These are phyloP conservation scores for Coemansia umbellata DNA, from an alignment of 192 early-diverging fungal genomes.

Conservation along the genomic window DNA sequence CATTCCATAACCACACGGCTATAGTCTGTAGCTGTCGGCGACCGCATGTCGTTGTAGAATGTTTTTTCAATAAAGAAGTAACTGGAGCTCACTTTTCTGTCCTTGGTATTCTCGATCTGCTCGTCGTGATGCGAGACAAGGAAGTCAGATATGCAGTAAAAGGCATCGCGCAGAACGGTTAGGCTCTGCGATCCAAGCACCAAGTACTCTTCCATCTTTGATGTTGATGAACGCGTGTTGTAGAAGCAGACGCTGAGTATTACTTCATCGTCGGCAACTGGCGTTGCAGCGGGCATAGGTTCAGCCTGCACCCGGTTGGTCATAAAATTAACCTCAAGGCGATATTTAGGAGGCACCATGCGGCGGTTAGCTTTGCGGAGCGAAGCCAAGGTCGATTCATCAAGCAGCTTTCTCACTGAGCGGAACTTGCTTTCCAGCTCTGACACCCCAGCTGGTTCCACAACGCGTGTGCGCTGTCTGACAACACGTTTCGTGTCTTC, in stretches of 20 bases:
- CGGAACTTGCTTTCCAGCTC: conserved; percentile 49
- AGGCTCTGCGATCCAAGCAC: conserved; percentile 69
- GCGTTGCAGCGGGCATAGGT: conserved; percentile 15
- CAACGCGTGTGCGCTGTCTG: conserved; percentile 28
- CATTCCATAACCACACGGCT: conserved; percentile 69
- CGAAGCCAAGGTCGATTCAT: conserved; percentile 46
- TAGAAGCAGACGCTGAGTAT: conserved; percentile 63
- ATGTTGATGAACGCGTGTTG: conserved; percentile 52
- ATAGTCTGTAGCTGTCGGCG: conserved; percentile 60
- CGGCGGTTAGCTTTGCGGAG: conserved; percentile 50
- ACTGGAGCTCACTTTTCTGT: conserved; percentile 57
- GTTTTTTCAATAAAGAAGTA: conserved; percentile 75
- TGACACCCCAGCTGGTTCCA: conserved; percentile 45
- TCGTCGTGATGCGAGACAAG: conserved; percentile 45
- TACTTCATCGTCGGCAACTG: conserved; percentile 51
- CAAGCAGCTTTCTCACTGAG: conserved; percentile 36
- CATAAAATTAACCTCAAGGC: conserved; percentile 53
- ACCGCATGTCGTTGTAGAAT: conserved; percentile 70
- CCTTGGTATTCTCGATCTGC: conserved; percentile 45
- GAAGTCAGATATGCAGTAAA: conserved; percentile 69
- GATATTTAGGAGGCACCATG: conserved; percentile 47
- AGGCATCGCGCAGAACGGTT: conserved; percentile 62
- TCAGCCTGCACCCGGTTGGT: conserved; percentile 42
- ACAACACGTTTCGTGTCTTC: conserved; percentile 19
- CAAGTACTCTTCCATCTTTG: conserved; percentile 59